A percentile compares a stretch with the other conserved stretches of the same genome.
phyloP scores from a whole-genome alignment of 2,329 filamentous ascomycete genomes.

The Xylariomycetidae sp. region DNA sequence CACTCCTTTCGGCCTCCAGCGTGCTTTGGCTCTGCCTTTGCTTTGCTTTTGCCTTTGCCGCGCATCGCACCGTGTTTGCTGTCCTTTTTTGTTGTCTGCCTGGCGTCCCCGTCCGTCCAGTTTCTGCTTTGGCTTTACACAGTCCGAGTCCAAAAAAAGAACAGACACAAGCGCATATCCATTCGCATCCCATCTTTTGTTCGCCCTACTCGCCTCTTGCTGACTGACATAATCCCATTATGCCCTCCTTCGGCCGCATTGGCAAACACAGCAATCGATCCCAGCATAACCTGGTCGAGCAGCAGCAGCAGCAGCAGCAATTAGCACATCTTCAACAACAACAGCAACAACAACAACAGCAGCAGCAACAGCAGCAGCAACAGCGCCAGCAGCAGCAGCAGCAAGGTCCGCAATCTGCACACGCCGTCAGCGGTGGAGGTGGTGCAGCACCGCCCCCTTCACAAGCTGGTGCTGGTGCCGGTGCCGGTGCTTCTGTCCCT shows the following conservation, averaged over 20 bases:
- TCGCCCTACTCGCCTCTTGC: too few species aligned
- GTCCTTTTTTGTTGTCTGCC: too few species aligned
- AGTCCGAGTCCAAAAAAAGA: too few species aligned
- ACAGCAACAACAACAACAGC: constrained; percentile 17
- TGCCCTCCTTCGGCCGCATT: constrained; percentile 51
- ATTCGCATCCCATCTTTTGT: too few species aligned
- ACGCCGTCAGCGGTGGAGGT: constrained; percentile 20
- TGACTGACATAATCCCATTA: constrained; percentile 29
- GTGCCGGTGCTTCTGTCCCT: constrained; percentile 7
- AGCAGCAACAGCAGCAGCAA: constrained; percentile 12
- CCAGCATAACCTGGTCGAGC: constrained; percentile 50
- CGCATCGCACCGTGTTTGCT: too few species aligned
- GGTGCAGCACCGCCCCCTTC: constrained; percentile 25
- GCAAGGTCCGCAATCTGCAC: constrained; percentile 24
- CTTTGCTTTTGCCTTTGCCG: too few species aligned
- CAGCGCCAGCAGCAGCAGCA: constrained; percentile 21
- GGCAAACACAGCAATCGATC: constrained; percentile 42
- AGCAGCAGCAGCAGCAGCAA: constrained; percentile 30
- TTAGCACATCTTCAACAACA: constrained; percentile 19
- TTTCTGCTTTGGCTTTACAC: too few species aligned
- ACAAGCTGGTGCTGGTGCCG: constrained; percentile 9
- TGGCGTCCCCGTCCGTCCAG: too few species aligned
- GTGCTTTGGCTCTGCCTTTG: too few species aligned
- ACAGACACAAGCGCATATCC: constrained; percentile 4
- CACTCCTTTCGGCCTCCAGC: too few species aligned